Base-by-base conservation (phyloP, 129 eudicot genomes). In the Artemisia tridentata region DNA sequence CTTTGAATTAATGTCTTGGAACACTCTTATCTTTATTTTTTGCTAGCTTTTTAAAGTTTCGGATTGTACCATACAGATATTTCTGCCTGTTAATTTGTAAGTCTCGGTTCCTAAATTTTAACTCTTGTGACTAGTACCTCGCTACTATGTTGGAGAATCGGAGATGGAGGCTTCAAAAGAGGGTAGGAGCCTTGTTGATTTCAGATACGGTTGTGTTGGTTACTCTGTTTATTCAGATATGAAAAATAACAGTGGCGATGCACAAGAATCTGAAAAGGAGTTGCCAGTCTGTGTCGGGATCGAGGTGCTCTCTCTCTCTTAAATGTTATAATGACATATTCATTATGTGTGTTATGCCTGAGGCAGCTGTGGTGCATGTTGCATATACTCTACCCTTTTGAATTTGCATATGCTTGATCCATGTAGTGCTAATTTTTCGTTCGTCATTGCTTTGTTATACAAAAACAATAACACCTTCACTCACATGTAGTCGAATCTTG, bases 261-360 rank as follows among this genome's bases (percentile, higher is more conserved):
- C 61, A 27, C 82, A 84, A 72, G 81, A 83, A 72, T 63, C 80
- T 6, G 83, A 74, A 72, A 77, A 87, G 47, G 91, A 82, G 73
- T 65, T 95, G 76, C 99, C 99, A n/a, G 82, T 83, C 50, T 95
- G 99, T 67, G 81, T 82, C 56, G 99, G 99, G 53, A 63, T 87
- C 31, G 96, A 95, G 97, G 97, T 95, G 58, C 34, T 66, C 67
- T 79, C 77, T 76, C 68, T 21, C 20, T 49, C 64, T 38, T 49
- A 38, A 38, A 38, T 38, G 45, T 38, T 38, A 38, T 7, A 7
- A 38, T 38, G 11, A 7, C 8, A 11, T 38, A 38, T 38, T 2
- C 45, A 38, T 38, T 38, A 38, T 7, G 45, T 7, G 45, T 2
- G 10, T 8, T 38, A 7, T 38, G 45, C 10, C 45, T 38, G 45